Percentiles rank a stretch among this genome's conserved stretches.
Evolutionary conservation across 768 basidiomycete species (phyloP).

Genomic region (Russula sp.): DNA sequence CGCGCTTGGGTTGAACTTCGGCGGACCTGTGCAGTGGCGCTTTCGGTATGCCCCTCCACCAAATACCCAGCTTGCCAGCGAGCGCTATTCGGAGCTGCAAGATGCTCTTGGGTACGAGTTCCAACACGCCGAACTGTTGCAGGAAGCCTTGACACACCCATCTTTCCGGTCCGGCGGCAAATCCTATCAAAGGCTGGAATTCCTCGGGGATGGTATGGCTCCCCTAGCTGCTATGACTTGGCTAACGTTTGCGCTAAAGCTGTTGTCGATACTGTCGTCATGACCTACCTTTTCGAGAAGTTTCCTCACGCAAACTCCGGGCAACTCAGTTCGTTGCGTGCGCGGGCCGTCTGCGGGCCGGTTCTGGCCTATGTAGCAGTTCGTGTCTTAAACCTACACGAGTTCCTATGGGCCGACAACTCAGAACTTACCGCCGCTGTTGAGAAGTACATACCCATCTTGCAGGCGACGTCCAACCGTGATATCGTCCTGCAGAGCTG

Average conservation of each 20-base stretch:
- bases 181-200: conserved; percentile 84
- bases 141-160: conserved; percentile 84
- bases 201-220: conserved; percentile 77
- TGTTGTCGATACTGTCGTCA: conserved; percentile 64
- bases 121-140: conserved; percentile 50
- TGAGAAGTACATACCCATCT: conserved; percentile 49
- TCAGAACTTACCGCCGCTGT: conserved; percentile 63
- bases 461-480: conserved; percentile 48
- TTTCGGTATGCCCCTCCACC: conserved; percentile 43
- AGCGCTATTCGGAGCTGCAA: conserved; percentile 52
- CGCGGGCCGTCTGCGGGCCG: conserved; percentile 66
- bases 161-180: conserved; percentile 54
- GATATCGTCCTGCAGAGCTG: conserved; percentile 67
- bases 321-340: conserved; percentile 64
- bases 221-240: neutral
- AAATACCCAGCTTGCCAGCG: conserved; percentile 34
- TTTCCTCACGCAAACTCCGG: conserved; percentile 71
- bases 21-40: conserved; percentile 64
- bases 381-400: conserved; percentile 59
- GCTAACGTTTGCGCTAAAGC: conserved; percentile 37
- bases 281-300: conserved; percentile 62
- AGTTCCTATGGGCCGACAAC: conserved; percentile 62
- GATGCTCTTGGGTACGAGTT: conserved; percentile 66
- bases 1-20: conserved; percentile 63
- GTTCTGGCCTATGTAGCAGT: conserved; percentile 68